These are phyloP conservation scores for Pseudogymnoascus sp. DNA, from an alignment of 2,329 filamentous ascomycete genomes.

Conservation along the genomic window DNA sequence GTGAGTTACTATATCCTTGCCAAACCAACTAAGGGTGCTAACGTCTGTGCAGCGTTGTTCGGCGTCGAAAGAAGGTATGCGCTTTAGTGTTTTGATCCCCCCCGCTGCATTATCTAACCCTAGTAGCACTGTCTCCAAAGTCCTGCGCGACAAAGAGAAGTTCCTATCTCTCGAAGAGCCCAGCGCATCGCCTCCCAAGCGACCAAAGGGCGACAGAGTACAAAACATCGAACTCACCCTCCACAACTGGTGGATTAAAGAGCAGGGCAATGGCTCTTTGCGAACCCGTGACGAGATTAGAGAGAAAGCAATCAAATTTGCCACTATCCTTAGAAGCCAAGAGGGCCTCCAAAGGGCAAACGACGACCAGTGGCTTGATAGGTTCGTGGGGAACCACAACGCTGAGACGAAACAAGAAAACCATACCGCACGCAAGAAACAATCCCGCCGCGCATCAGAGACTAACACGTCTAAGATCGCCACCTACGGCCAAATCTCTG, in stretches of 20 bases:
- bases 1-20: slow-evolving; percentile 37
- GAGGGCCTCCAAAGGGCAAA: slow-evolving; percentile 65
- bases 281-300: slow-evolving; percentile 74
- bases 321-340: slow-evolving; percentile 59
- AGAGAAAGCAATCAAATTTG: slow-evolving; percentile 77
- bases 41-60: slow-evolving; percentile 58
- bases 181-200: slow-evolving; percentile 70
- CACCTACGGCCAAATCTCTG: slow-evolving; percentile 46
- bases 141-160: slow-evolving; percentile 87
- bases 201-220: slow-evolving; percentile 65
- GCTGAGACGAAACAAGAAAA: slow-evolving; percentile 56
- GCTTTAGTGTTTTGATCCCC: background rate
- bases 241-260: slow-evolving; percentile 77
- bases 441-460: slow-evolving; percentile 47
- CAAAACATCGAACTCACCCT: slow-evolving; percentile 90
- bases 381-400: slow-evolving; percentile 76
- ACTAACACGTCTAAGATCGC: slow-evolving; percentile 64
- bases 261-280: slow-evolving; percentile 61
- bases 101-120: slow-evolving; percentile 10
- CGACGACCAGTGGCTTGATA: slow-evolving; percentile 77
- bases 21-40: slow-evolving; percentile 22
- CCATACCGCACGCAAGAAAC: slow-evolving; percentile 27
- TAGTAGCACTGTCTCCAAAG: slow-evolving; percentile 93
- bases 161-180: slow-evolving; percentile 78
- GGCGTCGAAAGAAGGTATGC: slow-evolving; percentile 91